Evolutionary conservation across 2,329 filamentous ascomycete genomes (phyloP), one percentile per base, ranked within the genome.

Genomic region (Xylariales sp.): DNA sequence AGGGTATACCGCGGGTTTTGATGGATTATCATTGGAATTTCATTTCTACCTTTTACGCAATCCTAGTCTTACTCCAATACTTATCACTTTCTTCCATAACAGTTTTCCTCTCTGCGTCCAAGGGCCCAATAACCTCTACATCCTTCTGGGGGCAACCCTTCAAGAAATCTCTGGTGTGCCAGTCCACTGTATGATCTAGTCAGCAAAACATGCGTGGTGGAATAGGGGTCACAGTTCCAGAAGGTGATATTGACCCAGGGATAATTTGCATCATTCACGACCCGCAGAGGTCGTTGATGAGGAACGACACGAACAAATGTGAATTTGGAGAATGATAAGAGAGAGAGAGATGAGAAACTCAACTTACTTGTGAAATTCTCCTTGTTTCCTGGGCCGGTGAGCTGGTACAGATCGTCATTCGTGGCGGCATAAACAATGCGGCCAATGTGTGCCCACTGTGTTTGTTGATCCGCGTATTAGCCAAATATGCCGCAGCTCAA

Each of bases 361-460:
- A 17, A 28, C 37, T 29, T 15, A 39, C 37, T 51, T 1, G 70
- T 74, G 44, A 75, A 67, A 41, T 75, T 75, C 53, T 74, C 70
- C 42, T 60, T 54, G 45, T 75, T 74, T 1, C 63, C 65, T 3
- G 54, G 54, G 1, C 70, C 71, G 0, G 67, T 72, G 29, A 75
- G 43, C 24, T 55, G 50, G 13, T 62, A 60, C 44, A 75, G 47
- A 37, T 63, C 60, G 41, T 66, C 62, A 48, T 75, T 72, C 32
- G 64, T 66, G 1, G 68, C 72, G 4, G 67, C 65, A 46, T 73
- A 76, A 5, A 75, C 60, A 24, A 76, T 52, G 3, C 71, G 58
- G 5, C 72, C 72, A 40, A 76, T 74, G 47, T 73, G 67, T 27
- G 70, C 69, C 71, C 71, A 75, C 50, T 53, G 10, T 5, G 3